phyloP scores from a whole-genome alignment of 2,329 filamentous ascomycete species.

The Plectosphaerella plurivora region DNA sequence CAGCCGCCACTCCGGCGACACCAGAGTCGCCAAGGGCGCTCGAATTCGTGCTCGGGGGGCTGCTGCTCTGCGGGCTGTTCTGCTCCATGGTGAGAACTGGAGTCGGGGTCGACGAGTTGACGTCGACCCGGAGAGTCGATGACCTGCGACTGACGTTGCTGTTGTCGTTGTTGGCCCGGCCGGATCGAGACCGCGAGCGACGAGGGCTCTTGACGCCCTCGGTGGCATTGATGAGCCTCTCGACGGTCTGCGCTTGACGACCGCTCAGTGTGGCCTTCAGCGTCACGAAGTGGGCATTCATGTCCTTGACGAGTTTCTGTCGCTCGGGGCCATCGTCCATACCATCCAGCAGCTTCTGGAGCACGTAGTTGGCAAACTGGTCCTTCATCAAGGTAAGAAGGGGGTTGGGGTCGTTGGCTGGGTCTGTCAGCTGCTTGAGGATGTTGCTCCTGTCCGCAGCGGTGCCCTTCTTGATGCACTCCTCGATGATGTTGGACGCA shows the following conservation, averaged over 20 bases:
- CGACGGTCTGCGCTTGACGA: conserved; percentile 63
- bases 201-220: not conserved
- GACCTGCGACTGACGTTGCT: conserved; percentile 13
- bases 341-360: conserved; percentile 66
- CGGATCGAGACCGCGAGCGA: too few species aligned
- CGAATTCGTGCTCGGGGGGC: conserved; percentile 57
- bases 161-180: conserved; percentile 12
- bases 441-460: conserved; percentile 67
- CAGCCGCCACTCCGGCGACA: conserved; percentile 15
- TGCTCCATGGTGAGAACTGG: conserved; percentile 65
- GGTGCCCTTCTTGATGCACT: conserved; percentile 72
- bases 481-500: conserved; percentile 95
- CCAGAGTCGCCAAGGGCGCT: conserved; percentile 41
- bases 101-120: conserved; percentile 50
- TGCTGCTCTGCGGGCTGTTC: conserved; percentile 65
- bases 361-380: conserved; percentile 92
- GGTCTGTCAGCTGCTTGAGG: conserved; percentile 55
- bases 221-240: conserved; percentile 42
- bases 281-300: conserved; percentile 56
- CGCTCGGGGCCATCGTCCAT: conserved; percentile 43
- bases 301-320: conserved; percentile 55
- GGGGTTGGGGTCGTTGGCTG: conserved; percentile 63
- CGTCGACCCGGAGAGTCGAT: conserved; percentile 33
- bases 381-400: conserved; percentile 80
- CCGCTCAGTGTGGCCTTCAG: conserved; percentile 62